Evolutionary conservation across 208 protist species (phyloP).

Genomic region (Porcisia hertigi): DNA sequence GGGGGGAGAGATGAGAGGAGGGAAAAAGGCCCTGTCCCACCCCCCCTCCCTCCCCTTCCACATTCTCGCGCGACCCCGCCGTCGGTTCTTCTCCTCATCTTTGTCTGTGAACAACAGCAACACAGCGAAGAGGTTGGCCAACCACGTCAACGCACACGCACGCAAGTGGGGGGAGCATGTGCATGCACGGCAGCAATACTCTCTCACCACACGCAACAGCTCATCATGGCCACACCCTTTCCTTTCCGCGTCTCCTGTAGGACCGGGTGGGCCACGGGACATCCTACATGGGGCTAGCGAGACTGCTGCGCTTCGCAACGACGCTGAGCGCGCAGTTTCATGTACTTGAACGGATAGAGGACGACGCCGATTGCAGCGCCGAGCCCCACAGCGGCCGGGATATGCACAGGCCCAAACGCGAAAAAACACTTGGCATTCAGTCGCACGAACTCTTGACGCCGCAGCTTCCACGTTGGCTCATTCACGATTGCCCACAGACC

Average conservation of each 20-base stretch:
- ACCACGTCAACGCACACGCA: neutral
- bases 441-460: constrained; percentile 51
- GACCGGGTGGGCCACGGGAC: neutral
- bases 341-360: constrained; percentile 64
- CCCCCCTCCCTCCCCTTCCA: neutral
- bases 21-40: no score
- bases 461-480: constrained; percentile 54
- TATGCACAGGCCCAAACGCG: constrained; percentile 48
- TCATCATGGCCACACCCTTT: neutral
- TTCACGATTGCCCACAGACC: constrained; percentile 70
- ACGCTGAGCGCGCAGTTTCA: constrained; percentile 35
- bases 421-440: constrained; percentile 69
- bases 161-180: neutral
- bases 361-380: constrained; percentile 38
- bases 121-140: neutral
- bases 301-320: neutral
- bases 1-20: neutral
- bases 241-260: neutral
- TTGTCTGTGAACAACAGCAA: constrained; percentile 6
- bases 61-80: neutral
- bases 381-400: constrained; percentile 44
- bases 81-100: neutral
- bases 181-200: neutral
- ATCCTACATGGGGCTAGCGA: neutral
- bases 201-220: neutral